Evolutionary conservation across 768 basidiomycete species (phyloP), one percentile per base, ranked within the genome.

Genomic region (Agrocybe pediades): DNA sequence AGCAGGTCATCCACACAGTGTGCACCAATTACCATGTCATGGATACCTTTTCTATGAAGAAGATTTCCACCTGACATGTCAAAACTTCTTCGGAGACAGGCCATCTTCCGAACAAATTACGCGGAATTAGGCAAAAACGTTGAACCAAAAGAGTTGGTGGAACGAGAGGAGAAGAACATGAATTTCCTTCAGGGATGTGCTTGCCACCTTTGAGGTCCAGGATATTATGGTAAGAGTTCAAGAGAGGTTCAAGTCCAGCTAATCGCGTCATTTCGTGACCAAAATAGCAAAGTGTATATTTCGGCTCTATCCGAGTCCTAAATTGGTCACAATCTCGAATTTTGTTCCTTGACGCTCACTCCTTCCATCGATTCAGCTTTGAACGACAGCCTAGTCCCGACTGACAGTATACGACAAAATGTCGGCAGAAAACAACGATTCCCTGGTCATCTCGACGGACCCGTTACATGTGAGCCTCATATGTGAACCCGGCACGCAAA

Each of bases 401-500:
- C 29, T 6, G 17, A 16, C 26, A 29, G 23, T 29, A 40, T 27
- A 25, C 41, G 29, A 19, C 5, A 27, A 48, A 40, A 70, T 70
- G 68, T 43, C 69, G 41, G 56, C 59, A 9, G 41, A 47, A 13
- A 63, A 71, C 11, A 53, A 71, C 8, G 85, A 87, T 59, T 66
- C 69, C 9, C 77, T 89, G 16, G 81, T 89, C 4, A 69, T 69
- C 25, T 89, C 87, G 15, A 64, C 70, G 2, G 84, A 88, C 68
- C 85, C 85, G 20, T 71, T 79, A 21, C 86, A 88, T 66, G 87
- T 87, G 59, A 59, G 80, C 64, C 48, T 48, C 7, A 13, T 48
- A 2, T 21, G n/a, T n/a, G 23, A 43, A 17, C 39, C 23, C 29
- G 24, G n/a, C n/a, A 3, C 5, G 21, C 30, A 36, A 33, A 33